These are phyloP conservation scores for Tuctoria greenei DNA, from an alignment of 176 grass and related monocot species.

Conservation along the genomic window DNA sequence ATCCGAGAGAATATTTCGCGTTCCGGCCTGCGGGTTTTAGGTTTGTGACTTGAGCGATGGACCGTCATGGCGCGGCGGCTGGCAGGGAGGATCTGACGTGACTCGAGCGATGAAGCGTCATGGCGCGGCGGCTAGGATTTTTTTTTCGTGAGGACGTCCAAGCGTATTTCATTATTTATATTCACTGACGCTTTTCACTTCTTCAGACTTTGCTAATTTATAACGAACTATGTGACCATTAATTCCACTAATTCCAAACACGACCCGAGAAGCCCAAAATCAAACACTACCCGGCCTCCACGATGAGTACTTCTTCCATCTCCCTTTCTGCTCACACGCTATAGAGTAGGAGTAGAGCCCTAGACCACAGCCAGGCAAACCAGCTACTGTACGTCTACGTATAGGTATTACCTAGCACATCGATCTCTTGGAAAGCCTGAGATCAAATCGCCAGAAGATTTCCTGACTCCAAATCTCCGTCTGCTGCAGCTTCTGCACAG, in stretches of 20 bases:
- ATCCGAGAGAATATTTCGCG: neutral
- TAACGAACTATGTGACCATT: neutral
- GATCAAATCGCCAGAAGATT: constrained; percentile 45
- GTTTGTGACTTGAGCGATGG: neutral
- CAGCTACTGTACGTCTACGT: no score
- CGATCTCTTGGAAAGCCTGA: constrained; percentile 32
- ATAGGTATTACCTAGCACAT: no score
- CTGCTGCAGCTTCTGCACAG: no score
- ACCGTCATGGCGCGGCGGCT: neutral
- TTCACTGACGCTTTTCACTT: neutral
- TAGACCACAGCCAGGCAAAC: neutral
- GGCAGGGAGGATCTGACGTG: neutral
- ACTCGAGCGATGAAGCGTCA: neutral
- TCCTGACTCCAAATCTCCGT: constrained; percentile 34
- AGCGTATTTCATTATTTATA: neutral
- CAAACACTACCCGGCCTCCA: neutral
- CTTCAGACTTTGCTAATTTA: neutral
- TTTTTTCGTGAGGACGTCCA: neutral
- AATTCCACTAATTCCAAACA: neutral
- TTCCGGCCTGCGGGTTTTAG: neutral
- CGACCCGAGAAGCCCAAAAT: neutral
- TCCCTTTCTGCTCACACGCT: neutral
- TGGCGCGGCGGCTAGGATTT: neutral
- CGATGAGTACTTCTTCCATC: neutral
- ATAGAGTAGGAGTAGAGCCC: neutral